Evolutionary conservation across 2,329 filamentous ascomycete genomes (phyloP), one percentile per base, ranked within the genome.

Genomic region (Epicoccum nigrum): DNA sequence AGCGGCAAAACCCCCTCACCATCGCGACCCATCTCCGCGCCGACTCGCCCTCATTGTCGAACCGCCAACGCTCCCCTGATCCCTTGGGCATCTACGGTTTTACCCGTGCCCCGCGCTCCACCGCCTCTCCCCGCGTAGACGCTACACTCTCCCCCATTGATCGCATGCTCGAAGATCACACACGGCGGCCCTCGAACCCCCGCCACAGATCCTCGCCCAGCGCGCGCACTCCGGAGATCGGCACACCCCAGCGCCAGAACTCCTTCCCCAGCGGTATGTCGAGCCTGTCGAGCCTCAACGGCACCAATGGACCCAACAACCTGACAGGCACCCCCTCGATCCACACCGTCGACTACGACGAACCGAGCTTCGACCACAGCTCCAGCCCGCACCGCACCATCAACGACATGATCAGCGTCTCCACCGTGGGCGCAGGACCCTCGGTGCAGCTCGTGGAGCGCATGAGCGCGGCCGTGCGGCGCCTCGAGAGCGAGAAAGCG

Each of bases 371-470:
- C 19, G 82, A 84, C 40, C 79, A 76, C 13, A 76, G 79, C 2
- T 81, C 81, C 1, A 88, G 85, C 3, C 86, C 86, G 1, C 85
- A 85, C 31, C 86, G 87, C 51, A 85, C 88, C 6, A 83, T 74
- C 52, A 71, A 72, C 61, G 92, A 96, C 65, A 88, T 96, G 77
- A 83, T 94, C 23, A 95, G 90, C 2, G 89, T 90, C 6, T 96
- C 92, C 1, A 97, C 93, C 0, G 88, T 91, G 7, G 93, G 87
- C 0, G 92, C 93, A 0, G 94, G 94, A 0, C 94, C 94, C 0
- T 93, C 89, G 0, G 93, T 99, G 1, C 93, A 97, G 74, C 83
- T 99, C 1, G 92, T 99, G 13, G 94, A 97, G 75, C 85, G 93
- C 45, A 96, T 99, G 90, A 95, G 90, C 67, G 90, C 92, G 2